Evolutionary conservation across 2,329 filamentous ascomycete genomes (phyloP).

Genomic region (Penicillium concentricum): DNA sequence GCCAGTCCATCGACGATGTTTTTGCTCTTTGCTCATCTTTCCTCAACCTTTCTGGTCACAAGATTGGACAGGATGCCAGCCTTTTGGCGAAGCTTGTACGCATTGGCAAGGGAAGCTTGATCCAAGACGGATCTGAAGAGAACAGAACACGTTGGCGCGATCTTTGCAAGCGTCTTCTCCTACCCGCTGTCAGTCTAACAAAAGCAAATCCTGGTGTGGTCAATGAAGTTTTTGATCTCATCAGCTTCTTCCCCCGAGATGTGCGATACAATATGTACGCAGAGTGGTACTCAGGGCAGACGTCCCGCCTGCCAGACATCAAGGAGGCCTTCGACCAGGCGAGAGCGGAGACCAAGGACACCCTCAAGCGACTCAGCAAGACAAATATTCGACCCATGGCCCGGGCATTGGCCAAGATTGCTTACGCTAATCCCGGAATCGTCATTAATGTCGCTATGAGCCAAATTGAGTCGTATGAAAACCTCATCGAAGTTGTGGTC

Average conservation of each 20-base stretch:
- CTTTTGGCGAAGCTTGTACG: slow-evolving; percentile 79
- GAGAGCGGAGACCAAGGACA: slow-evolving; percentile 74
- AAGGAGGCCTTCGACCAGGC: slow-evolving; percentile 74
- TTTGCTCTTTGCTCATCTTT: slow-evolving; percentile 83
- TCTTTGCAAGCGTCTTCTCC: slow-evolving; percentile 76
- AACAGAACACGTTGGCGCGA: slow-evolving; percentile 82
- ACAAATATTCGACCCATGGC: slow-evolving; percentile 86
- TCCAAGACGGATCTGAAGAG: slow-evolving; percentile 64
- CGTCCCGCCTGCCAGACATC: slow-evolving; percentile 74
- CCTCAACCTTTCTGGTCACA: slow-evolving; percentile 80
- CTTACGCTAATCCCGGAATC: slow-evolving; percentile 82
- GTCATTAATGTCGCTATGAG: slow-evolving; percentile 86
- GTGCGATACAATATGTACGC: slow-evolving; percentile 85
- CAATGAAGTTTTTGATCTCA: slow-evolving; percentile 80
- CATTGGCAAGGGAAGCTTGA: slow-evolving; percentile 76
- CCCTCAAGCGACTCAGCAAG: slow-evolving; percentile 84
- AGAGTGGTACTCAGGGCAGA: slow-evolving; percentile 84
- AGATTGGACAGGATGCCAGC: slow-evolving; percentile 78
- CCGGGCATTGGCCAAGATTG: slow-evolving; percentile 85
- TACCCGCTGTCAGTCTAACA: slow-evolving; percentile 83
- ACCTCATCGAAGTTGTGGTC: slow-evolving; percentile 90
- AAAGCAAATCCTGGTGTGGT: slow-evolving; percentile 80
- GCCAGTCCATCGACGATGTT: slow-evolving; percentile 85
- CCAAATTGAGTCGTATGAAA: slow-evolving; percentile 91
- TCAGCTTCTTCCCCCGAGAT: slow-evolving; percentile 73